These are phyloP conservation scores for Xerocomus brunneocitrinus DNA, from an alignment of 768 basidiomycete genomes.

Conservation along the genomic window DNA sequence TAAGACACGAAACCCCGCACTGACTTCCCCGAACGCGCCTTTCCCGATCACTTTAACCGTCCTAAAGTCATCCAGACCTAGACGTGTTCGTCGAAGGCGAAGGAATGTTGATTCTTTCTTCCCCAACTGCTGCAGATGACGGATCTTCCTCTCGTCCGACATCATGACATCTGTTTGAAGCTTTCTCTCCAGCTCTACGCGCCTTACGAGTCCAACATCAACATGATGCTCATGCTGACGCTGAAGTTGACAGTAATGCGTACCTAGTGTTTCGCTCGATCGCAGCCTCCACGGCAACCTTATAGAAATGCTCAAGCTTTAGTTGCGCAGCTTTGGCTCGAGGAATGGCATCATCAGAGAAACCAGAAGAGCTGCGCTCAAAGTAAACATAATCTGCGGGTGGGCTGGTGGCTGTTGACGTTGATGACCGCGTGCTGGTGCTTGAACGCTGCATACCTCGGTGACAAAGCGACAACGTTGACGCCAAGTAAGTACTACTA, in stretches of 20 bases:
- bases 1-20: slow-evolving; percentile 16
- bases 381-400: slow-evolving; percentile 86
- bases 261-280: slow-evolving; percentile 92
- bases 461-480: not conserved
- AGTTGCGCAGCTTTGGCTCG: slow-evolving; percentile 89
- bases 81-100: slow-evolving; percentile 80
- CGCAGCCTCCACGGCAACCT: slow-evolving; percentile 92
- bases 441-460: slow-evolving; percentile 29
- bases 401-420: slow-evolving; percentile 28
- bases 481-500: not conserved
- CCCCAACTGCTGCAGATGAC: slow-evolving; percentile 78
- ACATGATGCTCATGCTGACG: not conserved
- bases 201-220: slow-evolving; percentile 42
- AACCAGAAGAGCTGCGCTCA: slow-evolving; percentile 68
- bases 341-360: slow-evolving; percentile 77
- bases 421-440: slow-evolving; percentile 26
- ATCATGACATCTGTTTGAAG: slow-evolving; percentile 64
- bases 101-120: slow-evolving; percentile 88
- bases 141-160: slow-evolving; percentile 81
- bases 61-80: slow-evolving; percentile 88
- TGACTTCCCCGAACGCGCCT: slow-evolving; percentile 95
- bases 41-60: slow-evolving; percentile 99
- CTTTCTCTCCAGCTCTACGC: slow-evolving; percentile 81
- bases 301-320: slow-evolving; percentile 96
- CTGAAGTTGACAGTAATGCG: slow-evolving; percentile 1